A percentile compares a stretch with the other conserved stretches of the same genome.
These are phyloP conservation scores for Phialophora chinensis DNA, from an alignment of 2,329 filamentous ascomycete genomes.

Conservation along the genomic window DNA sequence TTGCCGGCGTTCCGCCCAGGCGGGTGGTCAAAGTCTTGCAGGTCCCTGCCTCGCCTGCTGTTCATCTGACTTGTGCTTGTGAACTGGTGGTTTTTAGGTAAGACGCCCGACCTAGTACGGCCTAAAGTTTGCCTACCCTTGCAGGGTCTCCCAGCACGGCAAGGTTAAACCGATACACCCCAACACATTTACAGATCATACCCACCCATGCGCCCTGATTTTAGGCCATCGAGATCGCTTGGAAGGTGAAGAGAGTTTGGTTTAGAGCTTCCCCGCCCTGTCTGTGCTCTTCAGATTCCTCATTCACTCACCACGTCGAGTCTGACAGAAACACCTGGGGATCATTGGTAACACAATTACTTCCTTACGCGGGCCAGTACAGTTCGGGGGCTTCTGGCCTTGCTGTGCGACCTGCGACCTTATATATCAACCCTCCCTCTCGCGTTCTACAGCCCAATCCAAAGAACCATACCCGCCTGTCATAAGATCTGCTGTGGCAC, in stretches of 20 bases:
- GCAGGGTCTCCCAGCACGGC: slow-evolving; percentile 7
- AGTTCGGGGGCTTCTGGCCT: background rate
- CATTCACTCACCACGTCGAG: background rate
- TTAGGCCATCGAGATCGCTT: slow-evolving; percentile 6
- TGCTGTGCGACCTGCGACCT: background rate
- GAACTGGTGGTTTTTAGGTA: slow-evolving; percentile 16
- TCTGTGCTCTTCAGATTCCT: background rate
- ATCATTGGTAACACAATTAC: slow-evolving; percentile 6
- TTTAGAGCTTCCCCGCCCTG: background rate
- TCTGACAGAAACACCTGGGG: background rate
- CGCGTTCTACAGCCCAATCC: background rate
- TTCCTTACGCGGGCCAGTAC: background rate
- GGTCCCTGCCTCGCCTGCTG: background rate
- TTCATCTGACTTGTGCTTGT: slow-evolving; percentile 11
- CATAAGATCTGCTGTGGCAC: background rate
- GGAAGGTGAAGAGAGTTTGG: background rate
- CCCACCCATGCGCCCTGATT: slow-evolving; percentile 1
- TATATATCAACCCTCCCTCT: background rate
- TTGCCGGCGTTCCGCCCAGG: slow-evolving; percentile 5
- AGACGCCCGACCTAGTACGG: background rate
- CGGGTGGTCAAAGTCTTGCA: background rate
- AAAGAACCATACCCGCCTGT: slow-evolving; percentile 1
- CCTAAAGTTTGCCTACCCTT: background rate
- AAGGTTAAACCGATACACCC: background rate
- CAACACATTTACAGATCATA: slow-evolving; percentile 5